Conservation (phyloP, 345 rosid species). For the Rhizophora mangle region DNA sequence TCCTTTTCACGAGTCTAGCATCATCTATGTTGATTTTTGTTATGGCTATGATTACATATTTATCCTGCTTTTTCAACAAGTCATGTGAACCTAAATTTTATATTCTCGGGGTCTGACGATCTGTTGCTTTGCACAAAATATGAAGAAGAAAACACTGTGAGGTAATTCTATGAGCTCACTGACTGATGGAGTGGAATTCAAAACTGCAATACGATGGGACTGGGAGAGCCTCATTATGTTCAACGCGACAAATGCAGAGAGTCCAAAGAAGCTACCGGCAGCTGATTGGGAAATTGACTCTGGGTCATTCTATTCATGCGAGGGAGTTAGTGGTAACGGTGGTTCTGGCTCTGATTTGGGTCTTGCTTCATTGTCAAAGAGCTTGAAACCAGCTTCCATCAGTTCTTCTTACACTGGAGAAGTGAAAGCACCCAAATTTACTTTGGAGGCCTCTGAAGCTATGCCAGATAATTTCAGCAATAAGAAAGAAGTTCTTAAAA, state of each 20-base stretch:
- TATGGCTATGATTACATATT: too few relatives aligned
- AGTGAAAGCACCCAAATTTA: slow-evolving; percentile 17
- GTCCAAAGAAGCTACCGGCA: slow-evolving; percentile 42
- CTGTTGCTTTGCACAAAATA: neutral
- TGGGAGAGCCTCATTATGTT: slow-evolving; percentile 71
- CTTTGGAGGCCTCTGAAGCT: slow-evolving; percentile 44
- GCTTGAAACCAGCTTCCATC: slow-evolving; percentile 64
- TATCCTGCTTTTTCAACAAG: too few relatives aligned
- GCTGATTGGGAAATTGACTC: slow-evolving; percentile 64
- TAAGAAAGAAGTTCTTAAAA: slow-evolving; percentile 35
- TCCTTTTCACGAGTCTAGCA: too few relatives aligned
- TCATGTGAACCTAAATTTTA: neutral
- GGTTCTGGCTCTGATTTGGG: slow-evolving; percentile 67
- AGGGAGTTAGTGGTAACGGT: slow-evolving; percentile 47
- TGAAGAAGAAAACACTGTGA: slow-evolving; percentile 5
- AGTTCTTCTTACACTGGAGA: slow-evolving; percentile 61
- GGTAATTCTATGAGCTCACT: slow-evolving; percentile 42
- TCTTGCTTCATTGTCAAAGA: slow-evolving; percentile 59
- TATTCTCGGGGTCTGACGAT: slow-evolving; percentile 27
- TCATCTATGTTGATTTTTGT: too few relatives aligned
- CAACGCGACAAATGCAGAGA: slow-evolving; percentile 51
- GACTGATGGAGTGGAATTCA: slow-evolving; percentile 77
- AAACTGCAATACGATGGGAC: slow-evolving; percentile 71
- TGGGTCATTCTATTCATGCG: slow-evolving; percentile 54
- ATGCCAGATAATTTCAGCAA: slow-evolving; percentile 36